Percentiles rank a stretch among this genome's conserved stretches.
Conservation (phyloP, 108 stramenopile genomes). For the Cyclostephanos tholiformis region DNA sequence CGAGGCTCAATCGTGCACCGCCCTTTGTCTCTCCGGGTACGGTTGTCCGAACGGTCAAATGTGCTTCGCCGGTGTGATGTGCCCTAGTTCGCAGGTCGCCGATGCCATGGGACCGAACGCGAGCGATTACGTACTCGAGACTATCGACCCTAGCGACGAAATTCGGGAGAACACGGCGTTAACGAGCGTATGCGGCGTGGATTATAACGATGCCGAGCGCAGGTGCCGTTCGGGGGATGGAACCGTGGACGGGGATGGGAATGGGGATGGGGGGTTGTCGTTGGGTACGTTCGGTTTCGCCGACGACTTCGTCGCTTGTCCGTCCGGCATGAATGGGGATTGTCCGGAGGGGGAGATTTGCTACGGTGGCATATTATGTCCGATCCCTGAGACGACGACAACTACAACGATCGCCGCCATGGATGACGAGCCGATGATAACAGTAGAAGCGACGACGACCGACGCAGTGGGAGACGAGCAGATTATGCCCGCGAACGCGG, state of each 20-base stretch:
- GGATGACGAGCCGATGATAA: too few species aligned
- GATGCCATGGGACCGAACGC: slow-evolving; percentile 29
- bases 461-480: not conserved
- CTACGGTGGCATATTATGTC: slow-evolving; percentile 25
- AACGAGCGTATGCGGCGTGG: slow-evolving; percentile 30
- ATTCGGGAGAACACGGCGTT: not conserved
- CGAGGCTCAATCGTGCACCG: slow-evolving; percentile 14
- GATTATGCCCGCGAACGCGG: not conserved
- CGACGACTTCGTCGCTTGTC: slow-evolving; percentile 3
- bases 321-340: not conserved
- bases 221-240: slow-evolving; percentile 14
- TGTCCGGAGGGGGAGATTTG: slow-evolving; percentile 17
- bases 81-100: slow-evolving; percentile 26
- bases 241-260: not conserved
- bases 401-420: slow-evolving; percentile 5
- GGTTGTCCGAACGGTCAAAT: slow-evolving; percentile 19
- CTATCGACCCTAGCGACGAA: not conserved
- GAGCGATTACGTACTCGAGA: slow-evolving; percentile 2
- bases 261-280: not conserved
- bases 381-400: slow-evolving; percentile 12
- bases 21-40: slow-evolving; percentile 23
- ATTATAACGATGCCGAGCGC: slow-evolving; percentile 31
- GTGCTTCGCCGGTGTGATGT: slow-evolving; percentile 21
- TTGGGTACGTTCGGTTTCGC: not conserved
- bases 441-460: not conserved